Conservation (phyloP, 2,329 filamentous ascomycete species). For the Talaromyces islandicus region DNA sequence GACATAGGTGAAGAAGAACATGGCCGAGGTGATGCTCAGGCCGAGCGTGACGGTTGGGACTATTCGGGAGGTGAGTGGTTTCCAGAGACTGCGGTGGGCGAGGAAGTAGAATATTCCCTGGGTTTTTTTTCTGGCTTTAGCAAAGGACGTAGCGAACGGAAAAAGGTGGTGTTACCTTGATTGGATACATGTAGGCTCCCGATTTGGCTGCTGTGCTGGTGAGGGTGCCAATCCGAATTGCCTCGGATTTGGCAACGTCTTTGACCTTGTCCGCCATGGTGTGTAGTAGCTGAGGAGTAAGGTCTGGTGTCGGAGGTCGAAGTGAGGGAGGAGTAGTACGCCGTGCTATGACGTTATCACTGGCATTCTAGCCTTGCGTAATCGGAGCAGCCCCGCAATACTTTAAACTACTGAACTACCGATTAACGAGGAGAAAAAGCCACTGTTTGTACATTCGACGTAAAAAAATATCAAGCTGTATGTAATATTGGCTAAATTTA, state of each 20-base stretch:
- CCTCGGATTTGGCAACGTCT: constrained; percentile 61
- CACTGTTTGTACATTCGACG: no score
- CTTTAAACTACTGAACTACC: background rate
- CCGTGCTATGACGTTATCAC: background rate
- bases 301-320: background rate
- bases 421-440: no score
- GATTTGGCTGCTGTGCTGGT: constrained; percentile 67
- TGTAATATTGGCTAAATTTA: background rate
- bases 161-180: constrained; percentile 52
- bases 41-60: constrained; percentile 63
- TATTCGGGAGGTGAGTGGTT: constrained; percentile 53
- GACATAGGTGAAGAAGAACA: constrained; percentile 84
- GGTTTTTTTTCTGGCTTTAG: background rate
- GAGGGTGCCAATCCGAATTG: constrained; percentile 57
- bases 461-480: background rate
- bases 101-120: constrained; percentile 56
- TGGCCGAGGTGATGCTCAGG: constrained; percentile 63
- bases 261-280: constrained; percentile 47
- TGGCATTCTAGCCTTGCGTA: background rate
- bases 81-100: constrained; percentile 53
- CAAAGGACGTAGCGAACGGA: background rate
- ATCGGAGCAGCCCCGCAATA: background rate
- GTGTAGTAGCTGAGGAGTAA: background rate
- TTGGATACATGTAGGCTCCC: constrained; percentile 76
- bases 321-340: background rate